Conservation (phyloP, 2,329 filamentous ascomycete genomes). For the Magnaporthales sp. region DNA sequence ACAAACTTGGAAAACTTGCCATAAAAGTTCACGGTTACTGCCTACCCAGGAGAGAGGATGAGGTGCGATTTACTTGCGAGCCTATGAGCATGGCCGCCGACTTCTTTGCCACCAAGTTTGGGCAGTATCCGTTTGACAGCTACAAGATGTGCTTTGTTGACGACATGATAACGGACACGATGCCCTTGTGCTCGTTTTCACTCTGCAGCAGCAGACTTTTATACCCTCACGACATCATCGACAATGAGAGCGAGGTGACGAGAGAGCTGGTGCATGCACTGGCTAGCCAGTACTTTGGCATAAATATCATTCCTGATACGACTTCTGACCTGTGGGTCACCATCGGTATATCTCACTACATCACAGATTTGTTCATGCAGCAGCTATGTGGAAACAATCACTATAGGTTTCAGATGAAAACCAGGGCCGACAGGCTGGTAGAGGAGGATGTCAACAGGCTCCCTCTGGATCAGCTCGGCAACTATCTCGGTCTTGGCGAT, state of each 20-base stretch:
- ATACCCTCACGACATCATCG: conserved; percentile 76
- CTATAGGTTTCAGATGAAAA: conserved; percentile 83
- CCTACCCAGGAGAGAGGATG: conserved; percentile 70
- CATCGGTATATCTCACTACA: conserved; percentile 84
- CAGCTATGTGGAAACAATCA: conserved; percentile 90
- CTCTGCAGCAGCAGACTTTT: conserved; percentile 82
- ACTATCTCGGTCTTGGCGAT: conserved; percentile 67
- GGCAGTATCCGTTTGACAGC: conserved; percentile 81
- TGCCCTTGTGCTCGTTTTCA: conserved; percentile 73
- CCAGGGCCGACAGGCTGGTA: conserved; percentile 71
- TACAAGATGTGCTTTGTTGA: conserved; percentile 95
- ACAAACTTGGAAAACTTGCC: conserved; percentile 79
- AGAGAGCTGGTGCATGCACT: conserved; percentile 74
- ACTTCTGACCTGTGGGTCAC: conserved; percentile 81
- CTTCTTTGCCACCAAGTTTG: conserved; percentile 79
- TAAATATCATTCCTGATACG: conserved; percentile 81
- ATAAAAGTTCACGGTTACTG: conserved; percentile 89
- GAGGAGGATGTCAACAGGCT: conserved; percentile 75
- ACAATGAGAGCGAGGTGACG: conserved; percentile 75
- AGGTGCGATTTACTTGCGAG: conserved; percentile 79
- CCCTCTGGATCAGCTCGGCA: conserved; percentile 72
- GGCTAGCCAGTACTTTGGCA: conserved; percentile 88
- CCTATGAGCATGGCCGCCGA: conserved; percentile 84
- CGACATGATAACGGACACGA: conserved; percentile 68
- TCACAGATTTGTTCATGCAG: conserved; percentile 89